phyloP scores from a whole-genome alignment of 768 basidiomycete genomes.

The Pseudohyphozyma bogoriensis region DNA sequence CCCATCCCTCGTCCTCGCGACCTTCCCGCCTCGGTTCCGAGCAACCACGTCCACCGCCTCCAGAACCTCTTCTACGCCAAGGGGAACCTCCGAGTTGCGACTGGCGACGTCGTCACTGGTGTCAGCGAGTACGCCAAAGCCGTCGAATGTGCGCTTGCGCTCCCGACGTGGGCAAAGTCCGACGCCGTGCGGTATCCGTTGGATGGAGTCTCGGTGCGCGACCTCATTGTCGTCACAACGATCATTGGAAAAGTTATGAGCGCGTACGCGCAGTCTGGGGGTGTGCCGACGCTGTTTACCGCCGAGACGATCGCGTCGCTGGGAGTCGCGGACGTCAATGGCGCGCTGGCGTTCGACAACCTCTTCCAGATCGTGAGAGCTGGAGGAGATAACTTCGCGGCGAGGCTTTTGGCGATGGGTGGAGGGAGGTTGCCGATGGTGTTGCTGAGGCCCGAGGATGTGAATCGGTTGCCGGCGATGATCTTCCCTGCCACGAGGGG shows the following conservation, averaged over 20 bases:
- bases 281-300: constrained; percentile 32
- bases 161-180: constrained; percentile 12
- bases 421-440: constrained; percentile 43
- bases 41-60: constrained; percentile 41
- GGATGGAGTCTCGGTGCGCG: constrained; percentile 8
- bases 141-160: constrained; percentile 43
- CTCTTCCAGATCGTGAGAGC: constrained; percentile 34
- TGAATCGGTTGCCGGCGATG: constrained; percentile 37
- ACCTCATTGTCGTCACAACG: constrained; percentile 21
- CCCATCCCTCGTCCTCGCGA: constrained; percentile 11
- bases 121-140: constrained; percentile 41
- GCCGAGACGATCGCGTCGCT: constrained; percentile 31
- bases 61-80: constrained; percentile 43
- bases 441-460: constrained; percentile 43
- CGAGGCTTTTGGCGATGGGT: constrained; percentile 38
- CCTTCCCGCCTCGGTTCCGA: constrained; percentile 32
- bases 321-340: constrained; percentile 26
- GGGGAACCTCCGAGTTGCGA: constrained; percentile 25
- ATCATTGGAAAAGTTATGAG: constrained; percentile 16
- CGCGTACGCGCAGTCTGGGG: constrained; percentile 30
- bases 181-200: constrained; percentile 4
- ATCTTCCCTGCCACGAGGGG: constrained; percentile 41
- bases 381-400: constrained; percentile 39
- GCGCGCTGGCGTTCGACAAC: constrained; percentile 23
- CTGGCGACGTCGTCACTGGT: constrained; percentile 36